Evolutionary conservation across 352 stramenopile genomes (phyloP).

Genomic region (Globisporangium splendens): DNA sequence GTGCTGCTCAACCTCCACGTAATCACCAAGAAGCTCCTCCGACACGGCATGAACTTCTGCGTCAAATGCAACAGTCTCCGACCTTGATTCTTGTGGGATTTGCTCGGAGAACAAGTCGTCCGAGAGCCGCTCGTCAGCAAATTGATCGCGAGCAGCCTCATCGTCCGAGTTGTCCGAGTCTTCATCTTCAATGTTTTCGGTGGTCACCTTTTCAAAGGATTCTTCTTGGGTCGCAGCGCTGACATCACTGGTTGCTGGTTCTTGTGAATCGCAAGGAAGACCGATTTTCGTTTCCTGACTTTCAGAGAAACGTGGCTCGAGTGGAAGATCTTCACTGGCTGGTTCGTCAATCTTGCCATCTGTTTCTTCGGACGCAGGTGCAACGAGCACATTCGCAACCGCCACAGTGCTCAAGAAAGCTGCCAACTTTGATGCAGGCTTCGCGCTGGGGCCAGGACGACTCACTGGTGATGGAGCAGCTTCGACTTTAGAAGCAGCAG

Average conservation of each 20-base stretch:
- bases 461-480: background rate
- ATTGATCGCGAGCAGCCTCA: background rate
- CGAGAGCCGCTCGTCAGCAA: constrained; percentile 11
- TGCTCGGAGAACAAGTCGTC: constrained; percentile 7
- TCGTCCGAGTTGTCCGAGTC: background rate
- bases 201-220: no score
- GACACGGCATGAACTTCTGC: background rate
- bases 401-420: constrained; percentile 68
- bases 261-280: background rate
- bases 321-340: background rate
- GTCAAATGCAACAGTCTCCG: background rate
- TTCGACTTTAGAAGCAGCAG: background rate
- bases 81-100: background rate
- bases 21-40: background rate
- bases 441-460: constrained; percentile 9
- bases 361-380: constrained; percentile 15
- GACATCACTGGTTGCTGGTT: background rate
- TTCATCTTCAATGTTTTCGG: no score
- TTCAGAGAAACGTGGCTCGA: background rate
- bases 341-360: constrained; percentile 7
- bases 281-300: constrained; percentile 10
- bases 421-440: constrained; percentile 46
- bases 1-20: constrained; percentile 14
- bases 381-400: constrained; percentile 8
- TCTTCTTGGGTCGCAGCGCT: no score